phyloP scores from a whole-genome alignment of 164 flowering plant genomes.

The grape (Vitis vinifera) region ASM3070453v1 NC_081823.1:15675001-15675500 shows the following conservation, averaged over 20 bases:
- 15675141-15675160: too few species aligned
- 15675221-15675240: constrained; percentile 87
- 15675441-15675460: constrained; percentile 64
- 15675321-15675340: constrained; percentile 68
- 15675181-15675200: not conserved
- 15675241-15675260: constrained; percentile 63
- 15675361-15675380: constrained; percentile 77
- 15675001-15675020: constrained; percentile 64
- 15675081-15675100: too few species aligned
- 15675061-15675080: not conserved
- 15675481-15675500: constrained; percentile 55
- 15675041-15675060: not conserved
- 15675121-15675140: too few species aligned
- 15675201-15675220: constrained; percentile 1
- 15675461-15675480: constrained; percentile 72
- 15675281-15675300: constrained; percentile 76
- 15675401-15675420: constrained; percentile 63
- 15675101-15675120: too few species aligned
- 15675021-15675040: constrained; percentile 58
- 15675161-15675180: not conserved
- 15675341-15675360: constrained; percentile 78
- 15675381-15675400: constrained; percentile 62
- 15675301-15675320: constrained; percentile 87
- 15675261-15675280: constrained; percentile 85
- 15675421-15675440: constrained; percentile 76